A percentile compares a stretch with the other conserved stretches of the same genome.
Conservation (phyloP, 2,329 filamentous ascomycete genomes). For the Fusarium agapanthi region DNA sequence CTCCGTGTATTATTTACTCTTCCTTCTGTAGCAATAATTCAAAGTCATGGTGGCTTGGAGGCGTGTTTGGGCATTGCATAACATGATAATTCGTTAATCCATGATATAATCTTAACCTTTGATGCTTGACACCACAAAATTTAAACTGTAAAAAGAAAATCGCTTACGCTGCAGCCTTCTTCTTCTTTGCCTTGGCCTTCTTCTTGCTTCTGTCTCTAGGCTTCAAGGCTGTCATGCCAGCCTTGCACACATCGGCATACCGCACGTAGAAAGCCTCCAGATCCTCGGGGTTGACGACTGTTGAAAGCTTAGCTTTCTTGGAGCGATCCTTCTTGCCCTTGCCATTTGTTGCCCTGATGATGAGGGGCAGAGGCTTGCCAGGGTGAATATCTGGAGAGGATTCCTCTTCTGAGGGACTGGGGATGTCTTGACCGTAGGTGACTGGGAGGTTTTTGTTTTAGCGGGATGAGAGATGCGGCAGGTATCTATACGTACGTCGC, state of each 20-base stretch:
- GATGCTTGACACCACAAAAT: background rate
- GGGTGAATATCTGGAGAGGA: slow-evolving; percentile 69
- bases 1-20: background rate
- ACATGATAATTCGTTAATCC: slow-evolving; percentile 32
- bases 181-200: slow-evolving; percentile 80
- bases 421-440: slow-evolving; percentile 54
- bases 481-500: slow-evolving; percentile 62
- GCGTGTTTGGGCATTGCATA: slow-evolving; percentile 1
- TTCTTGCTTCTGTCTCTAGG: slow-evolving; percentile 91
- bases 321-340: slow-evolving; percentile 67
- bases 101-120: slow-evolving; percentile 9
- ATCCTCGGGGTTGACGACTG: slow-evolving; percentile 78
- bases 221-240: slow-evolving; percentile 88
- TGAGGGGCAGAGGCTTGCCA: slow-evolving; percentile 70
- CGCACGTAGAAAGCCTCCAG: slow-evolving; percentile 82
- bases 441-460: slow-evolving; percentile 46
- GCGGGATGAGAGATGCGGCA: background rate
- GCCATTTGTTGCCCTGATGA: slow-evolving; percentile 87
- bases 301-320: slow-evolving; percentile 79
- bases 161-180: slow-evolving; percentile 55
- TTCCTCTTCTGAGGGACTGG: slow-evolving; percentile 55
- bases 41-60: slow-evolving; percentile 9
- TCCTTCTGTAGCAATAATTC: slow-evolving; percentile 1
- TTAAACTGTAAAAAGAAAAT: background rate
- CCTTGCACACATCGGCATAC: slow-evolving; percentile 92